Conservation (phyloP, 2,329 filamentous ascomycete genomes). For the Aureobasidium leucospermi region DNA sequence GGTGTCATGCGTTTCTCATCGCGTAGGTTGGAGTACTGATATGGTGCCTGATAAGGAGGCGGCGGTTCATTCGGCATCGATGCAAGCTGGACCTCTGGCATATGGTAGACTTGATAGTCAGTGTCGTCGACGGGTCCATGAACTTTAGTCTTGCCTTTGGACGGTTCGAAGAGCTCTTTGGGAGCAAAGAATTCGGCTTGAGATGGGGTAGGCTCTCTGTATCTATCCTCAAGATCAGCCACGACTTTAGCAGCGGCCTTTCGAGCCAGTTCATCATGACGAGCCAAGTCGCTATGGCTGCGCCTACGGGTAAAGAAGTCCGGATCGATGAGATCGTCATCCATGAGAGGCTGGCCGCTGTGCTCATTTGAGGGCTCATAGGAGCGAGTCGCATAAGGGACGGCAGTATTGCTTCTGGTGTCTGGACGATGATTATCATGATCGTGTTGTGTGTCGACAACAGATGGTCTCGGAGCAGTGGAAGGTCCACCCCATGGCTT, state of each 20-base stretch:
- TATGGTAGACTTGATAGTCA: conserved; percentile 36
- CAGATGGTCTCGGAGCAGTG: neutral
- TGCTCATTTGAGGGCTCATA: conserved; percentile 27
- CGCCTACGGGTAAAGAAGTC: conserved; percentile 37
- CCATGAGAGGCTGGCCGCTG: conserved; percentile 31
- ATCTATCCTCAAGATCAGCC: conserved; percentile 36
- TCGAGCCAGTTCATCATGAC: conserved; percentile 22
- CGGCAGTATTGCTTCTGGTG: neutral
- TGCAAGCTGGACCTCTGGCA: conserved; percentile 26
- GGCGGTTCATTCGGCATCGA: conserved; percentile 29
- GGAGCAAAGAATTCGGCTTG: conserved; percentile 44
- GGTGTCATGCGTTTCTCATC: neutral
- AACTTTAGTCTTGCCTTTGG: conserved; percentile 30
- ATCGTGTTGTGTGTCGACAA: neutral
- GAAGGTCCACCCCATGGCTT: neutral
- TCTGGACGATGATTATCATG: conserved; percentile 15
- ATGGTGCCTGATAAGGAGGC: conserved; percentile 22
- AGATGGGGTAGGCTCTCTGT: conserved; percentile 31
- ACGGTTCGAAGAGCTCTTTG: conserved; percentile 36
- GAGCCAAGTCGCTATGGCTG: conserved; percentile 19
- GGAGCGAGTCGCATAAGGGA: conserved; percentile 15
- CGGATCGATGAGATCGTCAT: conserved; percentile 41
- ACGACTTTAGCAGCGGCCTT: conserved; percentile 35
- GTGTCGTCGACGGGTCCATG: conserved; percentile 37
- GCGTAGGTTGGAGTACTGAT: neutral